phyloP scores from a whole-genome alignment of 495 filamentous ascomycete species.

The Penicillium crystallinum region DNA sequence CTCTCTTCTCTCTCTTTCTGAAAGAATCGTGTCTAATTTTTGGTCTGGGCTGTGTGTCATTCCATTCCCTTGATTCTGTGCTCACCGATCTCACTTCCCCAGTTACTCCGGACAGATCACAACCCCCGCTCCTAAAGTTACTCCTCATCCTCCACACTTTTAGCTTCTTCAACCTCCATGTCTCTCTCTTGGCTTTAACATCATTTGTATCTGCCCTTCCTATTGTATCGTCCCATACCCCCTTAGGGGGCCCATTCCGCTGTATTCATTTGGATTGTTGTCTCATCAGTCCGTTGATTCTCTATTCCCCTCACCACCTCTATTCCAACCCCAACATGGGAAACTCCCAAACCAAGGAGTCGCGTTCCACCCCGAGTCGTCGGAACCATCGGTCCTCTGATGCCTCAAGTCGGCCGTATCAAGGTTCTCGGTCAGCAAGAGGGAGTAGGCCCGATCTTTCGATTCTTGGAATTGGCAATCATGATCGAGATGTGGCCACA shows the following conservation, averaged over 20 bases:
- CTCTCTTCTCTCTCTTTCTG: neutral
- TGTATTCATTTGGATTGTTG: conserved; percentile 14
- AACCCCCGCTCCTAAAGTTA: conserved; percentile 13
- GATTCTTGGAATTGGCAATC: conserved; percentile 47
- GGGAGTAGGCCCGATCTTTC: conserved; percentile 53
- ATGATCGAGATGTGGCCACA: conserved; percentile 36
- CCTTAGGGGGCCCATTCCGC: conserved; percentile 10
- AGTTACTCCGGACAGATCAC: conserved; percentile 21
- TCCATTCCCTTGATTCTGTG: neutral
- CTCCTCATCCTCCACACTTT: conserved; percentile 15
- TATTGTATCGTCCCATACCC: conserved; percentile 1
- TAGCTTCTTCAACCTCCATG: neutral
- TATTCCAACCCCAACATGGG: conserved; percentile 39
- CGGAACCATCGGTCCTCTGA: conserved; percentile 38
- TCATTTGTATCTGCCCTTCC: conserved; percentile 2
- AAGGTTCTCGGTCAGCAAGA: conserved; percentile 41
- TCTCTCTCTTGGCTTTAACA: conserved; percentile 1
- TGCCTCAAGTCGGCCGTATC: conserved; percentile 33
- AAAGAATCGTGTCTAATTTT: neutral
- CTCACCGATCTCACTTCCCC: conserved; percentile 21
- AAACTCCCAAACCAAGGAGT: conserved; percentile 57
- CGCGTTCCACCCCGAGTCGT: conserved; percentile 35
- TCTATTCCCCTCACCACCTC: conserved; percentile 6
- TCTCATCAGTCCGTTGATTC: neutral
- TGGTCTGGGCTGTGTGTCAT: neutral